These are phyloP conservation scores for Aspergillus ochraceoroseus DNA, from an alignment of 2,329 filamentous ascomycete species.

Conservation along the genomic window DNA sequence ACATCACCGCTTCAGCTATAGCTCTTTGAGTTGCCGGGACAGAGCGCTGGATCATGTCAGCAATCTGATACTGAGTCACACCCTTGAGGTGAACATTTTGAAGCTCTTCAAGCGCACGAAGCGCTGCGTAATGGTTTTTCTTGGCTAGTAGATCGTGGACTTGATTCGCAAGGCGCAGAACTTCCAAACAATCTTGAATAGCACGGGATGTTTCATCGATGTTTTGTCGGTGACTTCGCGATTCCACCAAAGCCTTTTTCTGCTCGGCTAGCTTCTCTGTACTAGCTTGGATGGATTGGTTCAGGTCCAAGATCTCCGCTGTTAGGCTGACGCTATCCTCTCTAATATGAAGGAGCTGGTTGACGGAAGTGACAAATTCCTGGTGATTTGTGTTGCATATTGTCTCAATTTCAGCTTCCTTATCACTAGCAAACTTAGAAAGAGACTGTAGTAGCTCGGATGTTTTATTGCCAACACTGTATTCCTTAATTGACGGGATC, in stretches of 20 bases:
- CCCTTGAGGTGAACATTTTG: conserved; percentile 95
- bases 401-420: conserved; percentile 85
- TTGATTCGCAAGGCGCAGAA: conserved; percentile 86
- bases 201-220: conserved; percentile 89
- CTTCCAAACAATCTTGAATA: conserved; percentile 83
- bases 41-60: conserved; percentile 91
- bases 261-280: conserved; percentile 91
- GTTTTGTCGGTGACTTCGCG: conserved; percentile 85
- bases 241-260: conserved; percentile 91
- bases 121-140: conserved; percentile 91
- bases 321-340: conserved; percentile 87
- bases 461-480: conserved; percentile 67
- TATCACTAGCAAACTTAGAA: conserved; percentile 74
- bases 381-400: conserved; percentile 96
- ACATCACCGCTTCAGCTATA: conserved; percentile 96
- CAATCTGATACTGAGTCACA: conserved; percentile 89
- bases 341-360: conserved; percentile 84
- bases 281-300: conserved; percentile 89
- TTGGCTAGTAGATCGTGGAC: conserved; percentile 86
- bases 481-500: conserved; percentile 90
- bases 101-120: conserved; percentile 89
- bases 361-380: conserved; percentile 90
- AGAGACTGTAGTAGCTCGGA: conserved; percentile 71
- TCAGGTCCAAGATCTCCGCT: conserved; percentile 83
- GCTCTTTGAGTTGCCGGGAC: conserved; percentile 87